Evolutionary conservation across 176 grass and related monocot species (phyloP).

Genomic region (Tillandsia fasciculata): DNA sequence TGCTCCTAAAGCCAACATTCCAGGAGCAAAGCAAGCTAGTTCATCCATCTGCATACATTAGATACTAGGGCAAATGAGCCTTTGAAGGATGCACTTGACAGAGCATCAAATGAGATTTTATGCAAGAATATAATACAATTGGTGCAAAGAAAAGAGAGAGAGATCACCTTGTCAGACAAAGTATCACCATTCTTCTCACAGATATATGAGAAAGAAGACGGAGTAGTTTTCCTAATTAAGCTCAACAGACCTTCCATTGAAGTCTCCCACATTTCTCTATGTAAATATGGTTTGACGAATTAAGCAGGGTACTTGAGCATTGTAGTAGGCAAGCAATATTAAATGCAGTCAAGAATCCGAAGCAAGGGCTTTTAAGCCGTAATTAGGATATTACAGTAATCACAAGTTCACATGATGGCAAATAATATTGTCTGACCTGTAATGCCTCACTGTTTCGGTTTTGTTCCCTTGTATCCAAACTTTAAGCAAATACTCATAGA

Average conservation of each 20-base stretch:
- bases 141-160: slow-evolving; percentile 5
- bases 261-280: slow-evolving; percentile 97
- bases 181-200: slow-evolving; percentile 86
- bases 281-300: not conserved
- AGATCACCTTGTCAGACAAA: slow-evolving; percentile 73
- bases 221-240: slow-evolving; percentile 69
- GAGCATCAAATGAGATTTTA: not conserved
- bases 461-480: slow-evolving; percentile 99
- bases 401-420: not conserved
- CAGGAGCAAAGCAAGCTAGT: slow-evolving; percentile 94
- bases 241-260: slow-evolving; percentile 97
- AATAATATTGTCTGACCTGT: slow-evolving; percentile 49
- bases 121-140: not conserved
- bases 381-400: not conserved
- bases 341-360: not conserved
- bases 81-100: not conserved
- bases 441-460: slow-evolving; percentile 82
- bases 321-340: not conserved
- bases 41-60: slow-evolving; percentile 81
- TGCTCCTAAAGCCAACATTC: slow-evolving; percentile 88
- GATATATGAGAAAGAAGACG: slow-evolving; percentile 86
- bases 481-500: slow-evolving; percentile 98
- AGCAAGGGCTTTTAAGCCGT: not conserved
- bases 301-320: not conserved
- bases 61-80: slow-evolving; percentile 28